Conservation (phyloP, 805 yeast species). For the Vanderwaltozyma verrucispora region DNA sequence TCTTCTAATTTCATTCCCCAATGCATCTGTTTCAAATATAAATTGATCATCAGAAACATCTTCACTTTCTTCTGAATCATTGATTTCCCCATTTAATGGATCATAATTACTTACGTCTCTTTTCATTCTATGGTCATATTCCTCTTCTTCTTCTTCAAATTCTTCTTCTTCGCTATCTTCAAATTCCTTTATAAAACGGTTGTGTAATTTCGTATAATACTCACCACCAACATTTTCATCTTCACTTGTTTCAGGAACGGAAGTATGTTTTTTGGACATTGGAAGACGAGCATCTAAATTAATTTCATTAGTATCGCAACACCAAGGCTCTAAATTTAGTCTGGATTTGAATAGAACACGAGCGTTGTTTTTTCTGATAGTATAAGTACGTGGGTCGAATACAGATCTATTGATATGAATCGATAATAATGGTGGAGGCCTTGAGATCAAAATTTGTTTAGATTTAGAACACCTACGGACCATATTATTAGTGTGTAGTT, state of each 20-base stretch:
- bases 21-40: constrained; percentile 23
- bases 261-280: constrained; percentile 52
- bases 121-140: constrained; percentile 1
- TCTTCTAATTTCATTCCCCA: constrained; percentile 24
- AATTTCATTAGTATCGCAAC: constrained; percentile 57
- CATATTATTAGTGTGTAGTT: constrained; percentile 63
- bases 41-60: constrained; percentile 15
- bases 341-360: constrained; percentile 65
- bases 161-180: constrained; percentile 27
- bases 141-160: constrained; percentile 6
- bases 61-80: constrained; percentile 6
- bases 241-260: constrained; percentile 19
- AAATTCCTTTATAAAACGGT: constrained; percentile 24
- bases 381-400: constrained; percentile 77
- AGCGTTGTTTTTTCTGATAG: constrained; percentile 75
- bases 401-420: constrained; percentile 90
- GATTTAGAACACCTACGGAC: constrained; percentile 68
- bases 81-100: constrained; percentile 20
- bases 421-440: constrained; percentile 76
- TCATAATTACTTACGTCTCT: constrained; percentile 20
- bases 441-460: constrained; percentile 67
- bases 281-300: constrained; percentile 73
- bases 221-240: constrained; percentile 25
- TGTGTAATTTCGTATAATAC: constrained; percentile 25
- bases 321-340: constrained; percentile 58